phyloP scores from a whole-genome alignment of 768 basidiomycete genomes.

The Filobasidium wieringae region DNA sequence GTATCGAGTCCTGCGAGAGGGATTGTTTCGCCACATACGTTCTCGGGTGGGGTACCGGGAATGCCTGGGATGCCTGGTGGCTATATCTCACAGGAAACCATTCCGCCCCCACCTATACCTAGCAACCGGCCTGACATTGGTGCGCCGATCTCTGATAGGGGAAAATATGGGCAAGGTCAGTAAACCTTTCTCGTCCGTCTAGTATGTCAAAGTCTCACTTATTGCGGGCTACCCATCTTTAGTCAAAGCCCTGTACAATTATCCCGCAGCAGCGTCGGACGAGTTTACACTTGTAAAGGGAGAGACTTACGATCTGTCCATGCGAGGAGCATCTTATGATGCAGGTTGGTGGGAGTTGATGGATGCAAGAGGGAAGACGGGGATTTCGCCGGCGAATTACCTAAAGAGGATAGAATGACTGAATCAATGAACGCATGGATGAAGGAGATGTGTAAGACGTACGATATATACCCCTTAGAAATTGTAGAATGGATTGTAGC shows the following conservation, averaged over 20 bases:
- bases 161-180: not conserved
- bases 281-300: conserved; percentile 3
- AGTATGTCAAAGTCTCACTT: not conserved
- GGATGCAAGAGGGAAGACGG: not conserved
- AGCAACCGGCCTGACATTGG: not conserved
- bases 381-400: conserved; percentile 6
- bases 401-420: not conserved
- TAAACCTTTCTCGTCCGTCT: not conserved
- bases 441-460: not conserved
- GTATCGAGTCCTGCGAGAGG: not conserved
- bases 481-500: not conserved
- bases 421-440: not conserved
- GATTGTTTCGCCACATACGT: not conserved
- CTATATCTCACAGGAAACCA: not conserved
- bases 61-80: not conserved
- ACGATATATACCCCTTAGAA: not conserved
- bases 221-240: not conserved
- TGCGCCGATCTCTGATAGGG: not conserved
- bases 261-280: conserved; percentile 1
- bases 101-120: not conserved
- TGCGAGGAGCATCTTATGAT: not conserved
- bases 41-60: too few relatives aligned
- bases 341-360: conserved; percentile 11
- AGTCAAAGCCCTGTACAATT: conserved; percentile 8
- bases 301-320: not conserved